Evolutionary conservation across 2,329 filamentous ascomycete genomes (phyloP).

Genomic region (Xylariaceae sp.): DNA sequence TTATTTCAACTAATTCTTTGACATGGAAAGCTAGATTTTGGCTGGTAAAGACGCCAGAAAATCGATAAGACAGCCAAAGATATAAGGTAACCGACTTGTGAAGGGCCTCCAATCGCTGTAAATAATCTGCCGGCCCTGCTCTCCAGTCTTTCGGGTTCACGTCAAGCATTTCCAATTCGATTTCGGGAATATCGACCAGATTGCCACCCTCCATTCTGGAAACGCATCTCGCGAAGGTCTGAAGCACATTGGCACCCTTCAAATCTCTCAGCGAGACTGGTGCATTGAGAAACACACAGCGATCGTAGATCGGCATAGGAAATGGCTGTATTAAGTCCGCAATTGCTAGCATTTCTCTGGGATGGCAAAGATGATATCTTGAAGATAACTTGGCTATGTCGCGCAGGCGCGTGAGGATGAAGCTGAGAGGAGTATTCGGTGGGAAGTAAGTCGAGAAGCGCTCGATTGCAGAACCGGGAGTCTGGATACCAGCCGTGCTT

Average conservation of each 20-base stretch:
- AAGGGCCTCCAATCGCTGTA: conserved; percentile 74
- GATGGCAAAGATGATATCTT: conserved; percentile 72
- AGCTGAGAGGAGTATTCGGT: conserved; percentile 78
- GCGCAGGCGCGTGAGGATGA: conserved; percentile 76
- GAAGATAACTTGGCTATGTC: conserved; percentile 69
- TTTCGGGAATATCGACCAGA: conserved; percentile 71
- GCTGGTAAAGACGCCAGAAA: conserved; percentile 78
- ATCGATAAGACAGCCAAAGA: conserved; percentile 91
- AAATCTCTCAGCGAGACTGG: conserved; percentile 66
- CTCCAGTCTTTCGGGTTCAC: conserved; percentile 53
- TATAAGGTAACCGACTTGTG: conserved; percentile 87
- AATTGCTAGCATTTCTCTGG: conserved; percentile 67
- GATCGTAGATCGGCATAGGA: conserved; percentile 72
- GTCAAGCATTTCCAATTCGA: conserved; percentile 79
- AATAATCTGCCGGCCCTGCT: conserved; percentile 56
- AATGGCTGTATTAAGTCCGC: conserved; percentile 78
- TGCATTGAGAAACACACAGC: conserved; percentile 75
- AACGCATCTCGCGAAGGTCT: conserved; percentile 71
- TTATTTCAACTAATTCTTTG: conserved; percentile 77
- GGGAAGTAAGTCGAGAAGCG: conserved; percentile 82
- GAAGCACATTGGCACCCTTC: conserved; percentile 57
- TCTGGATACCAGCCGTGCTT: conserved; percentile 72
- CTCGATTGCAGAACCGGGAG: conserved; percentile 73
- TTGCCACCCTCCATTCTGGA: conserved; percentile 69
- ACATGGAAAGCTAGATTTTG: conserved; percentile 79